Evolutionary conservation across 495 filamentous ascomycete species (phyloP).

Genomic region (Daldinia caldariorum): DNA sequence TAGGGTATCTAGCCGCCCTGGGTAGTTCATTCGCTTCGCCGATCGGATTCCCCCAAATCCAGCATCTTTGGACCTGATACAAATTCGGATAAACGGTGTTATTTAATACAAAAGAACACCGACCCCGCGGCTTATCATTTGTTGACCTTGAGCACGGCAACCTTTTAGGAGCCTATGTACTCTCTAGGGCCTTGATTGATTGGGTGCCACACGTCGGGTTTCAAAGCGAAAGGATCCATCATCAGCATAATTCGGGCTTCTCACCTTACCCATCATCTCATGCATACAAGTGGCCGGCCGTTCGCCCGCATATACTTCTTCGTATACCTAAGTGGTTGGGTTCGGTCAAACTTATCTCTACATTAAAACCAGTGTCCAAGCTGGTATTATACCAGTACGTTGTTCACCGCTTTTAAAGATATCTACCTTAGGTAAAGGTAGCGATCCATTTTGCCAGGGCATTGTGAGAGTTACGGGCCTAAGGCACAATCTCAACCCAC

Average conservation of each 20-base stretch:
- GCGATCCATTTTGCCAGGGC: slow-evolving; percentile 4
- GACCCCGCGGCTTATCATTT: slow-evolving; percentile 44
- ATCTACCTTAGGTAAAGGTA: no score
- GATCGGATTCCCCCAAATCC: slow-evolving; percentile 22
- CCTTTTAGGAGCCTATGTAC: slow-evolving; percentile 17
- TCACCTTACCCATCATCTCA: slow-evolving; percentile 42
- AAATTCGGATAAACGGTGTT: slow-evolving; percentile 17
- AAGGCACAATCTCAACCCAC: slow-evolving; percentile 31
- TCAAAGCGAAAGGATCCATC: slow-evolving; percentile 42
- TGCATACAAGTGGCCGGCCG: slow-evolving; percentile 30
- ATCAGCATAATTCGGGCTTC: slow-evolving; percentile 31
- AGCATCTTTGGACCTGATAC: slow-evolving; percentile 9
- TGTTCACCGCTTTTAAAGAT: slow-evolving; percentile 13
- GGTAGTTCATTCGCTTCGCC: slow-evolving; percentile 24
- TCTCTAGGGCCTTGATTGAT: slow-evolving; percentile 30
- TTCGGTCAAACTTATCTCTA: background rate
- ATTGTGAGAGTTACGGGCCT: slow-evolving; percentile 32
- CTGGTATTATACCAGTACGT: background rate
- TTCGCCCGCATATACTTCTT: slow-evolving; percentile 19
- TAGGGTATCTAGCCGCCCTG: slow-evolving; percentile 6
- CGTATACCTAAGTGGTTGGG: slow-evolving; percentile 5
- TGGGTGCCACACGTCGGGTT: slow-evolving; percentile 38
- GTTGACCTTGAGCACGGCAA: slow-evolving; percentile 23
- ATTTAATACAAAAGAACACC: slow-evolving; percentile 2
- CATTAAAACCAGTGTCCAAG: background rate